Evolutionary conservation across 164 flowering plant genomes (phyloP), one percentile per base, ranked within the genome.

Genomic region (Litsea cubeba): DNA sequence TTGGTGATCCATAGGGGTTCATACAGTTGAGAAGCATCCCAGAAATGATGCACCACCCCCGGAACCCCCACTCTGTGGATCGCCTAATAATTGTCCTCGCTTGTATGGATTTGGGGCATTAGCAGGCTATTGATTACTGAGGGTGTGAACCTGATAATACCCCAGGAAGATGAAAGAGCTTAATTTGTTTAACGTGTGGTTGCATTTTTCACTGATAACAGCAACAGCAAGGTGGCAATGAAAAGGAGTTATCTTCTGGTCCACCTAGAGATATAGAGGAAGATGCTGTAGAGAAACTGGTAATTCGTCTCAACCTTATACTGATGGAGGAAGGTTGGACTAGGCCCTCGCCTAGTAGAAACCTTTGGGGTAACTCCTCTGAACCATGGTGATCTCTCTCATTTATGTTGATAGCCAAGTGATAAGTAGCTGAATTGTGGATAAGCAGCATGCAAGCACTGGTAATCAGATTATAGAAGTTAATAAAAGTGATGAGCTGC

Each of bases 381-480:
- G 97, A 92, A 68, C 95, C 97, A 66, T 92, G 97, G 97, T 92
- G 85, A 78, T 64, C 22, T 68, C n/a, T 25, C 57, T 40, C 11
- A 40, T 40, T 40, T 5, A 40, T 40, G 46, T 40, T 40, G 11
- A 40, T 40, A 40, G 46, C 46, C 46, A 40, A 40, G 46, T 40
- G 46, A 40, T 40, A 7, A 40, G 10, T 40, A 40, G 11, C 46
- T 40, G 46, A 40, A 0, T 40, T 40, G 8, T 7, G 46, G 46
- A 40, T 40, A 30, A 30, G 46, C 11, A 40, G 8, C 46, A 40
- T 35, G 46, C 46, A 8, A 40, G 46, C 46, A 40, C 46, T 40
- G 46, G 8, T 7, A 5, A 40, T 40, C 46, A 40, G 46, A 40
- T 40, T 40, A 40, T 8, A 40, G 46, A 40, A 40, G 46, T 8